Percentiles rank a stretch among this genome's conserved stretches.
phyloP scores from a whole-genome alignment of 1,139 yeast genomes.

The Zygoascus sp. region DNA sequence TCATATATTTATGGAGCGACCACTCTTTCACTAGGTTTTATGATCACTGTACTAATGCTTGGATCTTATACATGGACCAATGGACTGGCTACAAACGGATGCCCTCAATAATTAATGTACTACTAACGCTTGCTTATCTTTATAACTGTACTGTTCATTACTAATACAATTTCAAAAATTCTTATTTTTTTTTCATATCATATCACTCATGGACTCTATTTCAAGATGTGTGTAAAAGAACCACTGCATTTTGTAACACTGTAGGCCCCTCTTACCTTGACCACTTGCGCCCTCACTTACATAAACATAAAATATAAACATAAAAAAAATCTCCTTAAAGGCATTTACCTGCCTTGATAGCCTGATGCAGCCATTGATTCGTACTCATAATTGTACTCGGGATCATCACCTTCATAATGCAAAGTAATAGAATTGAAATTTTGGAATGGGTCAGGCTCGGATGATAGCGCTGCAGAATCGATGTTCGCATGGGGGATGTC shows the following conservation, averaged over 20 bases:
- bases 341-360: neutral
- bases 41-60: conserved; percentile 39
- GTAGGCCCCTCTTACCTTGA: too few relatives aligned
- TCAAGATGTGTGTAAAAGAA: neutral
- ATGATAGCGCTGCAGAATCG: conserved; percentile 1
- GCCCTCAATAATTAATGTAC: neutral
- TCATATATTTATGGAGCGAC: conserved; percentile 42
- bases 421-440: conserved; percentile 85
- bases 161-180: too few relatives aligned
- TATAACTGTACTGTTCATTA: neutral
- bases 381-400: conserved; percentile 2
- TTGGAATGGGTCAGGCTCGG: conserved; percentile 65
- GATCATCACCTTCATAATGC: conserved; percentile 50
- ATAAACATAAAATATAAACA: neutral
- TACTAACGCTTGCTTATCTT: neutral
- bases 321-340: neutral
- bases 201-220: neutral
- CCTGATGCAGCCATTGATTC: neutral
- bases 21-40: conserved; percentile 38
- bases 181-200: neutral
- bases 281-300: neutral
- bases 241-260: neutral
- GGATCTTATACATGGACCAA: conserved; percentile 49
- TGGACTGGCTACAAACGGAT: conserved; percentile 29
- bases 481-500: conserved; percentile 5